Percentiles rank a stretch among this genome's conserved stretches.
These are phyloP conservation scores for Lepidium aucheri DNA, from an alignment of 345 rosid genomes.

Conservation along the genomic window DNA sequence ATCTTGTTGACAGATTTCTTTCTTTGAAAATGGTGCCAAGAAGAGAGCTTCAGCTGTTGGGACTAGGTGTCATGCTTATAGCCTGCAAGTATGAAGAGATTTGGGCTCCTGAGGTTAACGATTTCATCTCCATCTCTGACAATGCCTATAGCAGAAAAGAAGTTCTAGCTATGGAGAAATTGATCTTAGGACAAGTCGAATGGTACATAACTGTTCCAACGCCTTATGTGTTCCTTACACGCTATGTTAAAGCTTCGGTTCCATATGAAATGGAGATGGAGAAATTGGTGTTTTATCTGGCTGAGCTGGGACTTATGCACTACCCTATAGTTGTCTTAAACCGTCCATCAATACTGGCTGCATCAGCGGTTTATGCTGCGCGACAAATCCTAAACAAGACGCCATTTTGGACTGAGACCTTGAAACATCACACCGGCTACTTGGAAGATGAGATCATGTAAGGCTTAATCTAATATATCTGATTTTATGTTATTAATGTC, in stretches of 20 bases:
- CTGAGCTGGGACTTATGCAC: constrained; percentile 22
- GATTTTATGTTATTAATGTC: no score
- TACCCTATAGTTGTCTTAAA: not conserved
- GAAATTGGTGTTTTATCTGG: constrained; percentile 52
- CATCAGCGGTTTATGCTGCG: constrained; percentile 16
- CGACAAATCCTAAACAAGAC: not conserved
- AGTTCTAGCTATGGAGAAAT: constrained; percentile 66
- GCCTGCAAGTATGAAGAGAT: constrained; percentile 92
- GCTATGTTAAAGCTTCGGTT: constrained; percentile 63
- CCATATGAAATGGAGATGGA: constrained; percentile 52
- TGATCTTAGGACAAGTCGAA: constrained; percentile 51
- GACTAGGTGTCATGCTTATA: constrained; percentile 71
- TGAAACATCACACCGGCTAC: constrained; percentile 19
- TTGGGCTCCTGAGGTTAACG: constrained; percentile 85
- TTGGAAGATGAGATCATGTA: constrained; percentile 23
- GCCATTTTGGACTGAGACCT: constrained; percentile 11
- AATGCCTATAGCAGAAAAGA: constrained; percentile 61
- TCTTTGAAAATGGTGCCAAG: constrained; percentile 39
- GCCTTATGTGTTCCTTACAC: constrained; percentile 62
- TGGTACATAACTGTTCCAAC: constrained; percentile 80
- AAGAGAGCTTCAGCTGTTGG: constrained; percentile 74
- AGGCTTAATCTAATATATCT: not conserved
- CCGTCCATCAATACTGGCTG: constrained; percentile 17
- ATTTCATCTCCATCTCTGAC: constrained; percentile 71
- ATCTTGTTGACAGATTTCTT: constrained; percentile 28